Evolutionary conservation across 75 land plant species (phyloP).

Genomic region (Cunninghamia lanceolata): DNA sequence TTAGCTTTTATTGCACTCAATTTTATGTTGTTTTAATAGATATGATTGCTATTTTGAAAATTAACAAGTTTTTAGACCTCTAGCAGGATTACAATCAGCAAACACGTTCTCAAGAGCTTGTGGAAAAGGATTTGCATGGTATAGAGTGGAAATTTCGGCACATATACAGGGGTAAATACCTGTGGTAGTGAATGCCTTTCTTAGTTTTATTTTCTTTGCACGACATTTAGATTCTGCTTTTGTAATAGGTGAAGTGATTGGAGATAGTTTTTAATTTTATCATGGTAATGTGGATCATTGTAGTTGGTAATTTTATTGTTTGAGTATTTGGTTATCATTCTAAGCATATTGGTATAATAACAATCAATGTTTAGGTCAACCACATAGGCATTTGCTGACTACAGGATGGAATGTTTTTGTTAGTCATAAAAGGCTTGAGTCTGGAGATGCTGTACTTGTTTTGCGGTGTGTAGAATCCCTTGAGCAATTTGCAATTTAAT

Average conservation of each 20-base stretch:
- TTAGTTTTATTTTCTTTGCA: background rate
- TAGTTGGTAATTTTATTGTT: background rate
- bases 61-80: constrained; percentile 1
- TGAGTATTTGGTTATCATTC: background rate
- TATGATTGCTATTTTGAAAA: background rate
- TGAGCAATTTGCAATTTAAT: background rate
- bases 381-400: constrained; percentile 87
- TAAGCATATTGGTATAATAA: background rate
- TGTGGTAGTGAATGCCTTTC: background rate
- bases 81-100: constrained; percentile 72
- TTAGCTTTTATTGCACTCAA: background rate
- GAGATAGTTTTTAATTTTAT: background rate
- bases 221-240: background rate
- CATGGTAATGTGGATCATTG: background rate
- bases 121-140: constrained; percentile 82
- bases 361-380: constrained; percentile 57
- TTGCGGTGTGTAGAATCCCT: constrained; percentile 45
- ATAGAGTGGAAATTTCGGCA: constrained; percentile 79
- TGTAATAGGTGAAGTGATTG: background rate
- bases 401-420: constrained; percentile 98
- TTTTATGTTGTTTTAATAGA: background rate
- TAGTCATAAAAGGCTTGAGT: constrained; percentile 78
- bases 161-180: constrained; percentile 63
- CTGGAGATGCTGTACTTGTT: constrained; percentile 93
- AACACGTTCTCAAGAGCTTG: constrained; percentile 81